Base-by-base conservation (phyloP, 2,329 filamentous ascomycete species). In the Aspergillus terreus region DNA sequence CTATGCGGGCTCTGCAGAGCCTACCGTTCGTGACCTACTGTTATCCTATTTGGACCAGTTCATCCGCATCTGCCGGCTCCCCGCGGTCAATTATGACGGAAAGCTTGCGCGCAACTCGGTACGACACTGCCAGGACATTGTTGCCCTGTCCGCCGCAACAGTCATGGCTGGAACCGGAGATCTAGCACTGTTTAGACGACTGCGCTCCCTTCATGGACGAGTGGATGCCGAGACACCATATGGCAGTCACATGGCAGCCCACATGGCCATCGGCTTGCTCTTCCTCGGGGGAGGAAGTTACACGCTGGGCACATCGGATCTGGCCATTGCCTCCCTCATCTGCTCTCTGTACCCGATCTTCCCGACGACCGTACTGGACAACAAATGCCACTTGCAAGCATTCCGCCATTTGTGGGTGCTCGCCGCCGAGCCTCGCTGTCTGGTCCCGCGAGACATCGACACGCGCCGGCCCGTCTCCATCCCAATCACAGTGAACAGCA, bases 101-200 rank as follows among this genome's bases (percentile, higher is more conserved):
- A 90, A 89, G 63, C 80, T 96, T 14, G 84, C 92, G 2, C 82
- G 90, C 32, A 87, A 88, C 48, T 92, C 92, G 6, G 86, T 92
- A 2, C 82, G 90, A 35, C 95, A 95, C 76, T 97, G 94, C 63
- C 90, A 96, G 63, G 92, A 97, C 64, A 78, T 95, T 2, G 73
- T 96, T 10, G 90, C 90, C 1, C 76, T 99, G 5, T 87, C 91
- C 5, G 83, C 84, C 19, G 86, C 94, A 0, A 90, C 88, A 2
- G 90, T 97, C 47, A 97, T 97, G 92, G 91, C 95, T 5, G 94
- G 94, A 25, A 96, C 91, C 0, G 94, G 95, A 36, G 95, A 99
- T 65, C 76, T 99, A 17, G 75, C 82, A 2, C 85, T 96, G 1
- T 87, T 97, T 62, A 86, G 94, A 19, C 86, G 92, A 12, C 79